A percentile compares a stretch with the other conserved stretches of the same genome.
These are phyloP conservation scores for Elsinoe fawcettii DNA, from an alignment of 2,329 filamentous ascomycete genomes.

Conservation along the genomic window DNA sequence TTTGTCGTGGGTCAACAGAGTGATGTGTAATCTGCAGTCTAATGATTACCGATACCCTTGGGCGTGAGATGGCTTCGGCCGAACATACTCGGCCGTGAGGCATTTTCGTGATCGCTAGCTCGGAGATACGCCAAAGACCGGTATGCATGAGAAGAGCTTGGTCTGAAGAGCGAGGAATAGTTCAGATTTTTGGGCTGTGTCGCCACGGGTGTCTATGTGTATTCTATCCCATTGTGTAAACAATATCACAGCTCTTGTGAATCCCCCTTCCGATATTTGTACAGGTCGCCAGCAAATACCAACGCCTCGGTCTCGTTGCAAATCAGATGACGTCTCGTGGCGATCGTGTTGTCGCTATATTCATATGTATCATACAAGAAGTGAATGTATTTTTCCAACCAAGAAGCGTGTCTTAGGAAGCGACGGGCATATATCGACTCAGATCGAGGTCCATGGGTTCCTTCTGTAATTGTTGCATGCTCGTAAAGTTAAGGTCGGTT, in stretches of 20 bases:
- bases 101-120: background rate
- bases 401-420: slow-evolving; percentile 15
- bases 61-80: background rate
- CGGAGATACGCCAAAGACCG: background rate
- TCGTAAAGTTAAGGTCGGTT: slow-evolving; percentile 15
- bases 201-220: slow-evolving; percentile 4
- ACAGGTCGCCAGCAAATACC: background rate
- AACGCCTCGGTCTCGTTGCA: background rate
- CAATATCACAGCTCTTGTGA: background rate
- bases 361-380: slow-evolving; percentile 13
- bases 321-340: background rate
- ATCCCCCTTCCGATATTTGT: background rate
- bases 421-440: slow-evolving; percentile 25
- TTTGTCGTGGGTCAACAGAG: background rate
- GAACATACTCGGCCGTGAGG: background rate
- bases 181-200: background rate
- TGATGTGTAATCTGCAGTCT: background rate
- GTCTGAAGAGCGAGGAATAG: background rate
- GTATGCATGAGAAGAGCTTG: background rate
- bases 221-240: slow-evolving; percentile 1
- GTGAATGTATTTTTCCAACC: background rate
- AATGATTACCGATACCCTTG: background rate
- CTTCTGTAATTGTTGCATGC: slow-evolving; percentile 16
- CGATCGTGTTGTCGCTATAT: background rate
- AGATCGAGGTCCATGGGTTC: slow-evolving; percentile 27